Evolutionary conservation across 805 yeast species (phyloP), one percentile per base, ranked within the genome.

Genomic region (Starmerella apicola): DNA sequence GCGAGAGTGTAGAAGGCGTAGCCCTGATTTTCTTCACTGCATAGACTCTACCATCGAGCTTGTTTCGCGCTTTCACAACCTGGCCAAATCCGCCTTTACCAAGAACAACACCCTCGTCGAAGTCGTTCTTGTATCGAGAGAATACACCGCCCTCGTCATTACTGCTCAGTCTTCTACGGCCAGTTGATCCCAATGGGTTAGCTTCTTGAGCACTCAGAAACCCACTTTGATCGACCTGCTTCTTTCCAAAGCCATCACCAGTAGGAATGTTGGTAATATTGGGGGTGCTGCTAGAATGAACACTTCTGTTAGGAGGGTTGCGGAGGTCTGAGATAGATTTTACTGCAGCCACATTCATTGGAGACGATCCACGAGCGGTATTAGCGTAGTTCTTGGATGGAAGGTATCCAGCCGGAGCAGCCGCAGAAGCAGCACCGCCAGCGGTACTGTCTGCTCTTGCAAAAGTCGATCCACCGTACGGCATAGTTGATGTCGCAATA

Each of bases 81-180:
- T 91, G 96, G 5, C 99, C 99, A 61, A 81, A 91, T 0, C 94
- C 99, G 29, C 99, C 99, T 51, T 77, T 75, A 2, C 99, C 99
- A 7, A 91, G 62, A 17, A 78, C 74, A 0, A 88, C 91, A 32
- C 84, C 81, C 56, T 91, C 98, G 58, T 91, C 98, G 59, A 93
- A 91, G 56, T 91, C 99, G 46, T 86, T 74, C 3, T 77, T 81
- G 56, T 88, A 91, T 47, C 98, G 67, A 1, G 95, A 84, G 41
- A 66, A 60, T 1, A 29, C 24, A 5, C 6, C 13, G 16, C 38
- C 42, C 13, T 46, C 47, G 10, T 36, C 36, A 13, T 36, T 43
- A 29, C 49, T 46, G 33, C 41, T 37, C 13, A 42, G 28, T 5
- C 50, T 36, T 10, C 38, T 15, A 18, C 28, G 30, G n/a, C 35